phyloP scores from a whole-genome alignment of 2,329 filamentous ascomycete genomes.

The Coniochaeta sp. region DNA sequence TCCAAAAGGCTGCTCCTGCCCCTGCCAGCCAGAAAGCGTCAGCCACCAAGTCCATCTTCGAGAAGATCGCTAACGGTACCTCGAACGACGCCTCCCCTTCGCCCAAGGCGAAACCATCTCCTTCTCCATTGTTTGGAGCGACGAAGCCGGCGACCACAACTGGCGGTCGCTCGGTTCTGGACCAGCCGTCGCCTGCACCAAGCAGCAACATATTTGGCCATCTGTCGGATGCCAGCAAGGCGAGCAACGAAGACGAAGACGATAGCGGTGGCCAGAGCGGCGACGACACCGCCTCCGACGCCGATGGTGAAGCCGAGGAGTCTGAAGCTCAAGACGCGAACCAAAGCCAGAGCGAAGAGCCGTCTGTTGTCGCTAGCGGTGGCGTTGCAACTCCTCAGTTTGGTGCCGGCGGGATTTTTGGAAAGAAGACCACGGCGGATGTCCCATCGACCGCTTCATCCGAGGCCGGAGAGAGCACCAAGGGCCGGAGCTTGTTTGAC shows the following conservation, averaged over 20 bases:
- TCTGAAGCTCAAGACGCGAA: conserved; percentile 32
- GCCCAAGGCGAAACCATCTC: conserved; percentile 16
- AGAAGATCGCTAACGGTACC: conserved; percentile 48
- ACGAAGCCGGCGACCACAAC: conserved; percentile 28
- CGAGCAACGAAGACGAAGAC: conserved; percentile 40
- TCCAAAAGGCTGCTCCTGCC: conserved; percentile 32
- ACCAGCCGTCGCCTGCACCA: conserved; percentile 25
- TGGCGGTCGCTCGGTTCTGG: conserved; percentile 31
- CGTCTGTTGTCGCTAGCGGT: conserved; percentile 33
- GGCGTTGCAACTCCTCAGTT: conserved; percentile 34
- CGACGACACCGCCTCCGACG: conserved; percentile 8
- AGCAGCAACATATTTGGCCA: conserved; percentile 52
- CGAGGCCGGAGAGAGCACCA: conserved; percentile 35
- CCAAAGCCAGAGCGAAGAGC: conserved; percentile 36
- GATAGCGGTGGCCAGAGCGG: conserved; percentile 26
- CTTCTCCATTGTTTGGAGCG: conserved; percentile 22
- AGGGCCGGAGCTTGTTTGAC: conserved; percentile 47
- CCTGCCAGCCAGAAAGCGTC: conserved; percentile 31
- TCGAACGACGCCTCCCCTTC: conserved; percentile 21
- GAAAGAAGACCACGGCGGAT: conserved; percentile 19
- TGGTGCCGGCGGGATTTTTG: conserved; percentile 21
- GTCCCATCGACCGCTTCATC: conserved; percentile 28
- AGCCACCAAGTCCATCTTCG: conserved; percentile 48
- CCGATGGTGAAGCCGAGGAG: conserved; percentile 30
- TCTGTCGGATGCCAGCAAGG: conserved; percentile 50